Base-by-base conservation (phyloP, 805 yeast species). In the Myxozyma neotropica region DNA sequence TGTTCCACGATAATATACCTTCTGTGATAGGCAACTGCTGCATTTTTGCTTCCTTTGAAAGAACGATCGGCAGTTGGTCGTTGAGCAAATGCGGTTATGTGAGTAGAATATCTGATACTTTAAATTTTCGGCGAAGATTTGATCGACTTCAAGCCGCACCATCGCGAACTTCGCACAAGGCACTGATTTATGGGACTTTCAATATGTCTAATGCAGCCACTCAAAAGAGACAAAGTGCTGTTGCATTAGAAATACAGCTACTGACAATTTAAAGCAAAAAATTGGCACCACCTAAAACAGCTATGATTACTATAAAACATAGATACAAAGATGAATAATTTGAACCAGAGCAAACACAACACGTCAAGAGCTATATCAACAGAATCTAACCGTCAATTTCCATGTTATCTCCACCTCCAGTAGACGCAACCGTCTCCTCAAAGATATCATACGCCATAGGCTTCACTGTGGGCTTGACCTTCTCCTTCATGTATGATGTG, bases 401-500 rank as follows among this genome's bases (percentile, higher is more conserved):
- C 66, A 62, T 62, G 55, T 53, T 42, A 42, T 61, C 60, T 24
- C 43, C 61, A n/a, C 57, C 64, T 46, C 39, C 42, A n/a, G 46
- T 55, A 27, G 46, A 53, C 13, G 19, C 12, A 13, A 61, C 46
- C 12, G 62, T 54, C 51, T 62, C 66, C 36, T 62, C 61, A 29
- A 62, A 48, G 3, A 57, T 53, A 29, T 62, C 66, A 40, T 46
- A 62, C 19, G 59, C 58, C 19, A 62, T 84, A 29, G 88, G 85
- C 60, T 87, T 87, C 55, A 86, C 83, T 36, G 87, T 69, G 55
- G 83, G 81, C 67, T 85, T 81, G 40, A 89, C 80, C 66, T 84
- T 82, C 72, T 87, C 84, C 68, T 80, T 83, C 66, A 92, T 80
- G 26, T 90, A 82, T 3, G 89, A 96, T 7, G 99, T 94, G n/a